These are phyloP conservation scores for Arthrobotrys pseudoclavata DNA, from an alignment of 2,329 filamentous ascomycete genomes.

Conservation along the genomic window DNA sequence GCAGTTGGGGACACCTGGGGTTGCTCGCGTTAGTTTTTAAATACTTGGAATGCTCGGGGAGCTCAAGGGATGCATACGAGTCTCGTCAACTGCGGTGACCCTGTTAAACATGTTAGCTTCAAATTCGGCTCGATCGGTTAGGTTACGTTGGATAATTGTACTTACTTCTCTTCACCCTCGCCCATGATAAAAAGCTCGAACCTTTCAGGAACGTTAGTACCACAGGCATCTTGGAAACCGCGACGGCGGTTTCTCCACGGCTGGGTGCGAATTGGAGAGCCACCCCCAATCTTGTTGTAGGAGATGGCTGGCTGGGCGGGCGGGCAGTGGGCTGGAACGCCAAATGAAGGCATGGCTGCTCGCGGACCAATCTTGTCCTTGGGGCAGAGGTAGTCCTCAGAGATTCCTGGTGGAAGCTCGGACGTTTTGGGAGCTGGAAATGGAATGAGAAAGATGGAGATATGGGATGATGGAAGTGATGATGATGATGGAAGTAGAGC, in stretches of 20 bases:
- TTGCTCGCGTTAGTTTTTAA: slow-evolving; percentile 8
- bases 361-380: background rate
- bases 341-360: background rate
- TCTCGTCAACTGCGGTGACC: slow-evolving; percentile 56
- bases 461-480: background rate
- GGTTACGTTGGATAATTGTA: background rate
- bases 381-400: background rate
- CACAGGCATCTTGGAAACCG: slow-evolving; percentile 43
- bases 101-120: slow-evolving; percentile 20
- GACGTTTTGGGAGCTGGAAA: background rate
- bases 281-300: slow-evolving; percentile 15
- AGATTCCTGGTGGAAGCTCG: background rate
- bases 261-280: slow-evolving; percentile 43
- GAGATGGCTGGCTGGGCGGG: slow-evolving; percentile 14
- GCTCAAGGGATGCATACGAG: slow-evolving; percentile 27
- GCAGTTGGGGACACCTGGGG: slow-evolving; percentile 86
- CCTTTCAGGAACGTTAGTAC: slow-evolving; percentile 49
- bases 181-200: slow-evolving; percentile 61
- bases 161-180: slow-evolving; percentile 62
- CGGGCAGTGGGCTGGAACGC: background rate
- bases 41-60: background rate
- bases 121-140: too few relatives aligned
- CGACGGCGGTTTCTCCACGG: slow-evolving; percentile 54
- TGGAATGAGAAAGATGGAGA: background rate
- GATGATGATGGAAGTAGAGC: background rate